Percentiles rank a stretch among this genome's conserved stretches.
phyloP scores from a whole-genome alignment of 805 yeast species.

The Kodamaea kaohsiungensis region DNA sequence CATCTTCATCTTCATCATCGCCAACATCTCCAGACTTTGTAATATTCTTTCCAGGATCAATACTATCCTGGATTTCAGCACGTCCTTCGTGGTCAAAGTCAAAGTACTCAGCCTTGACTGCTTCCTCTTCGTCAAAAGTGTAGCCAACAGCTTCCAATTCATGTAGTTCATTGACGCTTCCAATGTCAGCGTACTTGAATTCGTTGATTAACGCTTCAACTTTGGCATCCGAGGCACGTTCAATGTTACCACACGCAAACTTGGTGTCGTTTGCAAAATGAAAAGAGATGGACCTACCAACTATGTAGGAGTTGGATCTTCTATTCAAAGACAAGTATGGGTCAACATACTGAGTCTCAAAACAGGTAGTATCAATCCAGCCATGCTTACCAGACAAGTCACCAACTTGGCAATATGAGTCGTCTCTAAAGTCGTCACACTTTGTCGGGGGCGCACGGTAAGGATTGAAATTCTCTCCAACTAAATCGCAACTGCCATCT shows the following conservation, averaged over 20 bases:
- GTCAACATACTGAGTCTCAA: conserved; percentile 61
- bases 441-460: conserved; percentile 47
- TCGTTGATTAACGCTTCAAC: conserved; percentile 9
- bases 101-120: conserved; percentile 9
- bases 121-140: conserved; percentile 14
- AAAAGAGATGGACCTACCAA: conserved; percentile 54
- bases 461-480: conserved; percentile 64
- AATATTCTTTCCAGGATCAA: not conserved
- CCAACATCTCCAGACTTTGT: not conserved
- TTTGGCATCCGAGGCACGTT: conserved; percentile 19
- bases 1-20: not conserved
- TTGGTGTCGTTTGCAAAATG: conserved; percentile 56
- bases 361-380: conserved; percentile 66
- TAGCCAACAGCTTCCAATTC: conserved; percentile 2
- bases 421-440: conserved; percentile 52
- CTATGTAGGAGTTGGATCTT: conserved; percentile 54
- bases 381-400: conserved; percentile 82
- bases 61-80: not conserved
- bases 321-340: conserved; percentile 65
- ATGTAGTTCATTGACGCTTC: not conserved
- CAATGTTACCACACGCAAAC: conserved; percentile 65
- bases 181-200: conserved; percentile 7
- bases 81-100: conserved; percentile 4
- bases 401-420: conserved; percentile 67
- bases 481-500: conserved; percentile 36